Evolutionary conservation across 352 stramenopile species (phyloP).

Genomic region (Phytophthora pluvialis): DNA sequence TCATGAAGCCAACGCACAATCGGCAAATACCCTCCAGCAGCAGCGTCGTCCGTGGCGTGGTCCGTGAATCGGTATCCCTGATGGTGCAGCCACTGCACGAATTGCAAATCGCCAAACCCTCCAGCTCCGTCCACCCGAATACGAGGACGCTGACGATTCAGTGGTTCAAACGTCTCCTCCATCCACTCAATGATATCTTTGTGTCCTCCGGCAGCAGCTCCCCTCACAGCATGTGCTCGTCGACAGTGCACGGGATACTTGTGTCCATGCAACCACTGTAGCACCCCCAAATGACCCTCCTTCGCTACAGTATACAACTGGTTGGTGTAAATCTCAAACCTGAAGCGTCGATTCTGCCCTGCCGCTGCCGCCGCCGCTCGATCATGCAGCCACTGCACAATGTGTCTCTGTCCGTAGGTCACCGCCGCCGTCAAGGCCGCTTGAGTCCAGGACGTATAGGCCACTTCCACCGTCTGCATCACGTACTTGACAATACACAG

Average conservation of each 20-base stretch:
- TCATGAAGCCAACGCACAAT: slow-evolving; percentile 42
- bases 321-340: slow-evolving; percentile 39
- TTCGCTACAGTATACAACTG: slow-evolving; percentile 35
- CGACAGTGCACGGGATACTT: slow-evolving; percentile 37
- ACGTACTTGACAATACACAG: slow-evolving; percentile 49
- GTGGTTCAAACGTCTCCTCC: slow-evolving; percentile 27
- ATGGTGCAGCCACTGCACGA: slow-evolving; percentile 41
- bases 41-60: slow-evolving; percentile 36
- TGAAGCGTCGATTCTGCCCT: slow-evolving; percentile 25
- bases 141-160: slow-evolving; percentile 34
- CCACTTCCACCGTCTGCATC: slow-evolving; percentile 42
- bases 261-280: slow-evolving; percentile 40
- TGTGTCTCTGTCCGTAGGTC: slow-evolving; percentile 28
- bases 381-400: slow-evolving; percentile 47
- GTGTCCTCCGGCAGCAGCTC: slow-evolving; percentile 29
- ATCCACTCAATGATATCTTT: slow-evolving; percentile 39
- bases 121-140: slow-evolving; percentile 44
- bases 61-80: slow-evolving; percentile 39
- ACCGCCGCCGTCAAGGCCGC: slow-evolving; percentile 38
- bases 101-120: slow-evolving; percentile 35
- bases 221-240: slow-evolving; percentile 41
- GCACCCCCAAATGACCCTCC: slow-evolving; percentile 33
- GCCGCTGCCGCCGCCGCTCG: slow-evolving; percentile 19
- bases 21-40: slow-evolving; percentile 28
- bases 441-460: slow-evolving; percentile 45